Evolutionary conservation across 805 yeast genomes (phyloP).

Genomic region (Candida broadrunensis): DNA sequence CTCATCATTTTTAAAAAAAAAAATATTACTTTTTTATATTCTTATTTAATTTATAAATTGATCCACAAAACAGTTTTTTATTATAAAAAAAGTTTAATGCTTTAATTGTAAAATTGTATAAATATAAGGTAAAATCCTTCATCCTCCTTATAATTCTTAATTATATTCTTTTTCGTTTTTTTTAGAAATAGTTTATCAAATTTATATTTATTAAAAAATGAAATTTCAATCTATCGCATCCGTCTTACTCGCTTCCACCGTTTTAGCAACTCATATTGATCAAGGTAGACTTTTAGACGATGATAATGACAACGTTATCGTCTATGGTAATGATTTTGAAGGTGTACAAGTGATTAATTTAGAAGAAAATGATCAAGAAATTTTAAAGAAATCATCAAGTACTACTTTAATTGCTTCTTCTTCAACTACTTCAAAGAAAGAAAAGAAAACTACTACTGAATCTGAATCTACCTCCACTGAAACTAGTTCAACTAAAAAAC

Average conservation of each 20-base stretch:
- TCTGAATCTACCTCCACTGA: background rate
- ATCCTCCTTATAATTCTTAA: too few species aligned
- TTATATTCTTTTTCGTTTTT: too few species aligned
- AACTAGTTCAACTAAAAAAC: background rate
- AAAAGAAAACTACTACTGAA: conserved; percentile 1
- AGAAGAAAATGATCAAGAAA: conserved; percentile 1
- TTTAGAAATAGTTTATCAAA: too few species aligned
- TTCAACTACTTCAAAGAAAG: background rate
- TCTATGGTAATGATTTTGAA: background rate
- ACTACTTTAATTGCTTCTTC: background rate
- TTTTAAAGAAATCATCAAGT: background rate
- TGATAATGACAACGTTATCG: conserved; percentile 5
- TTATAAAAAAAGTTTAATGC: too few species aligned
- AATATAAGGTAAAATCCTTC: too few species aligned
- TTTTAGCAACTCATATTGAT: conserved; percentile 6
- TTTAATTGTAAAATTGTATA: too few species aligned
- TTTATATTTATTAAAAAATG: conserved; percentile 2
- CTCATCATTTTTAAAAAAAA: too few species aligned
- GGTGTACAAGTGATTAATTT: conserved; percentile 1
- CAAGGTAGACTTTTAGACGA: conserved; percentile 7
- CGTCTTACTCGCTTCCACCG: conserved; percentile 4
- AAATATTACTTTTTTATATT: too few species aligned
- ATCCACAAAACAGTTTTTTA: too few species aligned
- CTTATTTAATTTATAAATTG: too few species aligned
- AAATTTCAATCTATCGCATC: conserved; percentile 6